Conservation (phyloP, 257 asterid genomes). For the Nyctanthes arbortristis region DNA sequence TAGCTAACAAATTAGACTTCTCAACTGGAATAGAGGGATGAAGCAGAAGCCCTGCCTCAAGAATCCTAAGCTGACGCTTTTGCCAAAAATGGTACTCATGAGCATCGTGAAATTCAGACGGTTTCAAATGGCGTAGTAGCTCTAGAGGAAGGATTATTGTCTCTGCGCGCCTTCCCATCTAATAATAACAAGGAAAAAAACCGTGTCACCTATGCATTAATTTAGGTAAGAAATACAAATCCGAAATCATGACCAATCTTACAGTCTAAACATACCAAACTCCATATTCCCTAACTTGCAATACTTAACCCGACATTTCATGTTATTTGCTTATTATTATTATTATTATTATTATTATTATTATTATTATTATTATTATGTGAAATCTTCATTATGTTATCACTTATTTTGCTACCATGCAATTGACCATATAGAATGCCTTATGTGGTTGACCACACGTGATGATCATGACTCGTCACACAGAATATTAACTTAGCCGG, state of each 20-base stretch:
- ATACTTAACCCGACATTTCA: neutral
- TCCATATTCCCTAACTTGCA: neutral
- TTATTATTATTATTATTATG: too few relatives aligned
- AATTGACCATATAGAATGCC: too few relatives aligned
- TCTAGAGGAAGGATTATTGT: conserved; percentile 76
- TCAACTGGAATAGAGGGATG: conserved; percentile 63
- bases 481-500: too few relatives aligned
- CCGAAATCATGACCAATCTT: too few relatives aligned
- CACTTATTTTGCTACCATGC: too few relatives aligned
- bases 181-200: conserved; percentile 14
- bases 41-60: conserved; percentile 63
- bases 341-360: too few relatives aligned
- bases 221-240: too few relatives aligned
- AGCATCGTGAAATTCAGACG: conserved; percentile 63
- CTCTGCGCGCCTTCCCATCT: conserved; percentile 83
- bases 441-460: too few relatives aligned
- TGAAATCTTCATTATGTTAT: too few relatives aligned
- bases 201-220: neutral
- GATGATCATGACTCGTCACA: too few relatives aligned
- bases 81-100: conserved; percentile 80
- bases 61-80: conserved; percentile 54
- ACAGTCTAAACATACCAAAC: neutral
- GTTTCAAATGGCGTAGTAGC: conserved; percentile 66
- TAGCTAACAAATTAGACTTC: conserved; percentile 41
- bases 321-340: too few relatives aligned